Evolutionary conservation across 2,329 filamentous ascomycete species (phyloP).

Genomic region (Trichoderma simmonsii): DNA sequence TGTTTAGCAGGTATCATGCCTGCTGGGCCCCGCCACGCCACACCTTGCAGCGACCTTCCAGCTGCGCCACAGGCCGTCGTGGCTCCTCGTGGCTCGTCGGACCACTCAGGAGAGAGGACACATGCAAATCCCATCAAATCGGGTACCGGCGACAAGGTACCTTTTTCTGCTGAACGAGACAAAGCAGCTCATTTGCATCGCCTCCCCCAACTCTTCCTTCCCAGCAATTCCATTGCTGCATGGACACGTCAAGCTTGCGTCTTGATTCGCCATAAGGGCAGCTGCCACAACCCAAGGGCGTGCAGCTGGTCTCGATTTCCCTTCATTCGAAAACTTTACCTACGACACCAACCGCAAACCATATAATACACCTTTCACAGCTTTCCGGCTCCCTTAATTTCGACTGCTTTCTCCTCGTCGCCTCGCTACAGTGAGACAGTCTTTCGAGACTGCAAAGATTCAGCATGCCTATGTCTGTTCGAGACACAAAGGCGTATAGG

Average conservation of each 20-base stretch:
- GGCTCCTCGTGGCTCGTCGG: not conserved
- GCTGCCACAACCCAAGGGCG: not conserved
- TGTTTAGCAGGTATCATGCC: not conserved
- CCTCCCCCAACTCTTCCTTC: constrained; percentile 8
- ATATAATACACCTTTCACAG: not conserved
- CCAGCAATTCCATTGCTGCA: constrained; percentile 12
- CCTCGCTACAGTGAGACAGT: constrained; percentile 25
- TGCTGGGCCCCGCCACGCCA: constrained; percentile 18
- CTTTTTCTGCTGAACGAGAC: not conserved
- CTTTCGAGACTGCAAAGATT: constrained; percentile 28
- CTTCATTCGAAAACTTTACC: not conserved
- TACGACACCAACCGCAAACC: not conserved
- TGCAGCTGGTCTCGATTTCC: not conserved
- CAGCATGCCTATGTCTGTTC: constrained; percentile 35
- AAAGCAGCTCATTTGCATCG: constrained; percentile 15
- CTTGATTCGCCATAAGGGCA: not conserved
- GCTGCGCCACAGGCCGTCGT: constrained; percentile 15
- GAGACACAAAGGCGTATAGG: constrained; percentile 40
- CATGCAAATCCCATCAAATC: constrained; percentile 5
- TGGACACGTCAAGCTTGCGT: constrained; percentile 3
- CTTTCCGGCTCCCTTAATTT: not conserved
- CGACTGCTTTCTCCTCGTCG: not conserved
- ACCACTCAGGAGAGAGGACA: constrained; percentile 16
- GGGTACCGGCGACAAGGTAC: not conserved
- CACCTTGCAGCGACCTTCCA: not conserved